phyloP scores from a whole-genome alignment of 1,284 basidiomycete species.

The Anthracocystis panici-leucophaei region DNA sequence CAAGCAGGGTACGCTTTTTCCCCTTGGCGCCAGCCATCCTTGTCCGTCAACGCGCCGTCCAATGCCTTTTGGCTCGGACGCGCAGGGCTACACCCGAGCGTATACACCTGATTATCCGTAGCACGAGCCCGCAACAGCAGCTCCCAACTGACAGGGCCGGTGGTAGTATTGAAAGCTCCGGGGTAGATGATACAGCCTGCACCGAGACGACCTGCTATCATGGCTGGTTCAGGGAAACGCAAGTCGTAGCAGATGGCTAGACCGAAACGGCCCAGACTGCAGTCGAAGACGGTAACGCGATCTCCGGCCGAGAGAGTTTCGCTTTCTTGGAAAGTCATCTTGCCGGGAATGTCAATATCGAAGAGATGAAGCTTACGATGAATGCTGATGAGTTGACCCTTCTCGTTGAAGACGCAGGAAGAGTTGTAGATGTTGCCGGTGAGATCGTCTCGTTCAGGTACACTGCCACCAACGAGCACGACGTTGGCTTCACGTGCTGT shows the following conservation, averaged over 20 bases:
- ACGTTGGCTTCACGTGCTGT: slow-evolving; percentile 83
- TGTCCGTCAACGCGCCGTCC: slow-evolving; percentile 26
- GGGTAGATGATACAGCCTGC: slow-evolving; percentile 88
- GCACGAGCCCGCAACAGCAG: slow-evolving; percentile 88
- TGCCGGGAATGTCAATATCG: slow-evolving; percentile 96
- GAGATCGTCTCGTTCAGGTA: slow-evolving; percentile 63
- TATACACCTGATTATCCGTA: slow-evolving; percentile 94
- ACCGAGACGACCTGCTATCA: slow-evolving; percentile 87
- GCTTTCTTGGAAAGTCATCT: slow-evolving; percentile 98
- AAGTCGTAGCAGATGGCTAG: slow-evolving; percentile 83
- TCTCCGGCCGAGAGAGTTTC: slow-evolving; percentile 87
- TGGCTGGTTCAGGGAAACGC: slow-evolving; percentile 93
- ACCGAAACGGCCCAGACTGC: slow-evolving; percentile 91
- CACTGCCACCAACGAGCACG: slow-evolving; percentile 88
- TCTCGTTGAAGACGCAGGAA: slow-evolving; percentile 80
- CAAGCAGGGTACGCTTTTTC: slow-evolving; percentile 66
- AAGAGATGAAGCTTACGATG: slow-evolving; percentile 97
- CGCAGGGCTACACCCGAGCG: slow-evolving; percentile 95
- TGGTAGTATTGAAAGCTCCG: slow-evolving; percentile 75
- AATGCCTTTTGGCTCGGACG: slow-evolving; percentile 77
- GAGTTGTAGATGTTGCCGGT: slow-evolving; percentile 67
- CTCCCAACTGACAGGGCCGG: slow-evolving; percentile 96
- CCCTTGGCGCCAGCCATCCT: slow-evolving; percentile 44
- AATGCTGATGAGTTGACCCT: slow-evolving; percentile 85
- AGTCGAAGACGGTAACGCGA: slow-evolving; percentile 85